A percentile compares a stretch with the other conserved stretches of the same genome.
phyloP scores from a whole-genome alignment of 2,329 filamentous ascomycete species.

The Hypomyces perniciosus region DNA sequence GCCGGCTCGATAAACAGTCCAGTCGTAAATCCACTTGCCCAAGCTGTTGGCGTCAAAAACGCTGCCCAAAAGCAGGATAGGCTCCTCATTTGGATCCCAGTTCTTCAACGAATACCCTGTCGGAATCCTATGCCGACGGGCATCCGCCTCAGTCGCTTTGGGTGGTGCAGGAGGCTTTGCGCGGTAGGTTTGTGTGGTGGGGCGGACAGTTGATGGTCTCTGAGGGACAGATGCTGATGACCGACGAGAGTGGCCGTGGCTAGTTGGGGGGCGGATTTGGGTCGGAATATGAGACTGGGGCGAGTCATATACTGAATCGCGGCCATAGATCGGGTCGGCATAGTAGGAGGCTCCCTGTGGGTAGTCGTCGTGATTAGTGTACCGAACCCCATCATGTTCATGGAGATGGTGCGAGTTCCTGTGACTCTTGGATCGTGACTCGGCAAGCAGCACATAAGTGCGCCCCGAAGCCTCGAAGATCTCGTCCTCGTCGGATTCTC shows the following conservation, averaged over 20 bases:
- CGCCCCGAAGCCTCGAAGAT: slow-evolving; percentile 48
- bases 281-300: slow-evolving; percentile 33
- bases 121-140: slow-evolving; percentile 67
- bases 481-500: slow-evolving; percentile 61
- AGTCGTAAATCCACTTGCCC: slow-evolving; percentile 99
- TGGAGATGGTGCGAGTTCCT: slow-evolving; percentile 29
- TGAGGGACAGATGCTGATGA: slow-evolving; percentile 45
- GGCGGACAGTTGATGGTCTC: slow-evolving; percentile 47
- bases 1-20: slow-evolving; percentile 89
- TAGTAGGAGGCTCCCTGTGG: slow-evolving; percentile 40
- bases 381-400: slow-evolving; percentile 46
- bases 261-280: slow-evolving; percentile 34
- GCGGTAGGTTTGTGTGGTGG: slow-evolving; percentile 26
- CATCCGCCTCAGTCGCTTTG: slow-evolving; percentile 54
- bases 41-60: slow-evolving; percentile 97
- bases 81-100: slow-evolving; percentile 92
- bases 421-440: slow-evolving; percentile 35
- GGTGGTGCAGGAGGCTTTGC: slow-evolving; percentile 29
- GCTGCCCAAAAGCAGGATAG: slow-evolving; percentile 88
- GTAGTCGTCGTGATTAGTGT: slow-evolving; percentile 55
- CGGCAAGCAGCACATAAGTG: slow-evolving; percentile 48
- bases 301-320: slow-evolving; percentile 35
- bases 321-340: slow-evolving; percentile 31
- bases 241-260: slow-evolving; percentile 40
- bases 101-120: slow-evolving; percentile 92